These are phyloP conservation scores for Geotrichum klebahnii DNA, from an alignment of 1,139 yeast species.

Conservation along the genomic window DNA sequence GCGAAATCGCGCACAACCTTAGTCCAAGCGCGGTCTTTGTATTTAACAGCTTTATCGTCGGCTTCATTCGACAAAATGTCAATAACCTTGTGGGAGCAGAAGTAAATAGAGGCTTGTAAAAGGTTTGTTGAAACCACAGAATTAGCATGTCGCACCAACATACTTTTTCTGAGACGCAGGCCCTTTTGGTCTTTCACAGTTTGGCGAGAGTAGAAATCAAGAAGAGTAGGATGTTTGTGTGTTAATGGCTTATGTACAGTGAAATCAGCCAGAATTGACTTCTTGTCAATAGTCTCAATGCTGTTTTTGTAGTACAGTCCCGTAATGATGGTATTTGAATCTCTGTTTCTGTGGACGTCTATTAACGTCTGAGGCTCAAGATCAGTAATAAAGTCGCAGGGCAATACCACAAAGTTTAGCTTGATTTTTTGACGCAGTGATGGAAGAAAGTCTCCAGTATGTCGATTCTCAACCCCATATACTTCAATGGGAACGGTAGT, in stretches of 20 bases:
- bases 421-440: conserved; percentile 46
- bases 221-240: conserved; percentile 46
- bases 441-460: conserved; percentile 63
- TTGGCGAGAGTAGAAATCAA: conserved; percentile 66
- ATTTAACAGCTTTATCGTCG: conserved; percentile 27
- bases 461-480: conserved; percentile 31
- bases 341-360: conserved; percentile 73
- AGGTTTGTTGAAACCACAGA: conserved; percentile 70
- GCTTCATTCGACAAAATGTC: conserved; percentile 38
- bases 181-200: conserved; percentile 66
- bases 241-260: conserved; percentile 50
- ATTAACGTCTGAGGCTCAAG: conserved; percentile 84
- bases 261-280: conserved; percentile 59
- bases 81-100: conserved; percentile 59
- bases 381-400: conserved; percentile 91
- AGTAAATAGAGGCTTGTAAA: conserved; percentile 73
- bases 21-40: conserved; percentile 48
- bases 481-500: conserved; percentile 25
- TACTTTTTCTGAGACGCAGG: conserved; percentile 72
- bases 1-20: conserved; percentile 82
- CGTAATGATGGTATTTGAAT: conserved; percentile 53
- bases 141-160: conserved; percentile 85
- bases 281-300: conserved; percentile 73
- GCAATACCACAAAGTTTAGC: conserved; percentile 68
- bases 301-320: conserved; percentile 67